Base-by-base conservation (phyloP, 148 eudicot species). In the Spergularia marina region DNA sequence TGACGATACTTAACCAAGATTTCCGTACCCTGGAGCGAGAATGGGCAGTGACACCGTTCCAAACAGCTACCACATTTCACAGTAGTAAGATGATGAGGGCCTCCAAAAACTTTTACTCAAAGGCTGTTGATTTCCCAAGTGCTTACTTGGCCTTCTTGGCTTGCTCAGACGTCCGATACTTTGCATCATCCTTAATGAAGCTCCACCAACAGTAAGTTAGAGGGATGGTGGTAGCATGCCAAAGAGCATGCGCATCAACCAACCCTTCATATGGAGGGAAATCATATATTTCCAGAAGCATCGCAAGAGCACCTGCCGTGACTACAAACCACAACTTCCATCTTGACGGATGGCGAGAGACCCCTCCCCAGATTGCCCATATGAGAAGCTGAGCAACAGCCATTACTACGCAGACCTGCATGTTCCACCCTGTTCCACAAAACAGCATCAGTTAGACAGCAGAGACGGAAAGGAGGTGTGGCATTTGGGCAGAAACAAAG, bases 171-270 rank as follows among this genome's bases (percentile, higher is more conserved):
- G 97, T 94, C 64, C 78, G 78, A 73, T 77, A 86, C 74, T 86
- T 75, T 1, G 97, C 96, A 79, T 94, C 98, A 67, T 91, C 95
- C 77, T 73, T 84, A 79, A 94, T 89, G 81, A 94, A 94, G 77
- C 92, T 90, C 98, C 98, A 94, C 98, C 97, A 94, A 5, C 89
- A 11, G 77, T 82, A 86, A 30, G 98, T 89, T 54, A 94, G 90
- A 57, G 97, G 98, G 71, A 94, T 75, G 8, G 95, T 90, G 65
- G 89, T 74, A 60, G 97, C 98, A 77, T 94, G 97, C 98, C 97
- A 91, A 53, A 92, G 86, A 41, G 98, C 93, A 80, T 90, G 97
- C 11, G 97, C 98, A 78, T 94, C 97, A 13, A 91, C 73, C 13
- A 84, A 82, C 21, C 91, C 97, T 76, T 78, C 30, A 59, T 87